Base-by-base conservation (phyloP, 192 early-diverging fungal species). In the Fimicolochytrium jonesii region DNA sequence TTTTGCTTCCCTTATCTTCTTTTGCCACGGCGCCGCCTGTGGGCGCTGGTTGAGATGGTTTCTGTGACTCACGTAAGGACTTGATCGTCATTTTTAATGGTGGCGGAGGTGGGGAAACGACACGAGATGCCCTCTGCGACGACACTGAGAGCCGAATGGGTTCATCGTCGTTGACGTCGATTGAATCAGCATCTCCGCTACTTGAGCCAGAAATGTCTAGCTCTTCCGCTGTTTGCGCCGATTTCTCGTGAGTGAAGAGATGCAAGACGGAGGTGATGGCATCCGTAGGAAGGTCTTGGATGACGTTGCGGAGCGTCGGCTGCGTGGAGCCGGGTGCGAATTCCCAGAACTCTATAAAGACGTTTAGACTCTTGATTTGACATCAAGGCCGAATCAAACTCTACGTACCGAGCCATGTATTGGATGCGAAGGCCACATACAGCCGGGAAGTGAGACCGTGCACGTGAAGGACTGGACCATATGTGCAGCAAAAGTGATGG, bases 261-360 rank as follows among this genome's bases (percentile, higher is more conserved):
- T 47, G 39, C 31, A 39, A 56, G 17, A 66, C 53, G 31, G 55
- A 48, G 17, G 64, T 49, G 15, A 66, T 34, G 9, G 34, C n/a
- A 31, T 66, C 53, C 33, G 48, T 43, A 3, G 17, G 18, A 22
- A 33, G 6, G 33, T 57, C 31, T 9, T 57, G 52, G 0, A 47
- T 28, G 3, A 61, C 45, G 25, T 61, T 47, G 29, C 59, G 59
- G 15, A 61, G 59, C 10, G 29, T 28, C 6, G 59, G 59, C 0
- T n/a, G 11, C 13, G 13, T 7, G 4, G 47, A 23, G 5, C 23
- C 42, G 22, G 35, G 37, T 4, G 33, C 26, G 23, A 64, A 42
- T 28, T 64, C 61, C 61, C 61, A 64, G 37, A 64, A 54, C 30
- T 64, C 61, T 61, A 32, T 48, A 25, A 48, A 39, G 37, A 39